These are phyloP conservation scores for Marasmius fiardii DNA, from an alignment of 1,284 basidiomycete genomes.

Conservation along the genomic window DNA sequence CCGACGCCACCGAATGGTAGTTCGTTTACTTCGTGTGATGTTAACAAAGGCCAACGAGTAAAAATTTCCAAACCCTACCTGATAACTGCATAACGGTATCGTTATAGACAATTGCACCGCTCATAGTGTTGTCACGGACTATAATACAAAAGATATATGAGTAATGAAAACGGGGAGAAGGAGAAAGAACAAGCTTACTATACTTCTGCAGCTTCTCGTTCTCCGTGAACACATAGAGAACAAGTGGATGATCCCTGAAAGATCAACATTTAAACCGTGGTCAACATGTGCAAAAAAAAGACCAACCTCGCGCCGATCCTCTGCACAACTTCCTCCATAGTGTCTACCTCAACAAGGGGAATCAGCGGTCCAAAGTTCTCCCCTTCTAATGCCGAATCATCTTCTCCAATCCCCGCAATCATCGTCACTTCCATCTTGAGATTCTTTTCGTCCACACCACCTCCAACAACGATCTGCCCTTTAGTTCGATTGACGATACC, in stretches of 20 bases:
- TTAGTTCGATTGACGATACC: constrained; percentile 47
- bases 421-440: constrained; percentile 46
- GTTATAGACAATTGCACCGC: constrained; percentile 51
- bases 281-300: background rate
- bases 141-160: background rate
- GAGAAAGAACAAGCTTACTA: constrained; percentile 24
- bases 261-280: constrained; percentile 1
- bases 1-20: constrained; percentile 49
- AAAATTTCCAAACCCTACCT: constrained; percentile 25
- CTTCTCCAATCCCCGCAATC: constrained; percentile 39
- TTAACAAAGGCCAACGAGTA: background rate
- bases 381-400: constrained; percentile 57
- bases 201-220: constrained; percentile 35
- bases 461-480: constrained; percentile 52
- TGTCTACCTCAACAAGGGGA: constrained; percentile 58
- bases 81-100: constrained; percentile 48
- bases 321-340: constrained; percentile 47
- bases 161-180: background rate
- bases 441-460: constrained; percentile 26
- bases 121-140: constrained; percentile 47
- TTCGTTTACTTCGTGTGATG: constrained; percentile 28
- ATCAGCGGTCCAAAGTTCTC: constrained; percentile 72
- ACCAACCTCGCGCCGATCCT: constrained; percentile 44
- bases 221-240: constrained; percentile 47
- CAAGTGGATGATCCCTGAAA: constrained; percentile 43